A percentile compares a stretch with the other conserved stretches of the same genome.
These are phyloP conservation scores for Gracilaria caudata DNA, from an alignment of 23 red algal genomes.

Conservation along the genomic window DNA sequence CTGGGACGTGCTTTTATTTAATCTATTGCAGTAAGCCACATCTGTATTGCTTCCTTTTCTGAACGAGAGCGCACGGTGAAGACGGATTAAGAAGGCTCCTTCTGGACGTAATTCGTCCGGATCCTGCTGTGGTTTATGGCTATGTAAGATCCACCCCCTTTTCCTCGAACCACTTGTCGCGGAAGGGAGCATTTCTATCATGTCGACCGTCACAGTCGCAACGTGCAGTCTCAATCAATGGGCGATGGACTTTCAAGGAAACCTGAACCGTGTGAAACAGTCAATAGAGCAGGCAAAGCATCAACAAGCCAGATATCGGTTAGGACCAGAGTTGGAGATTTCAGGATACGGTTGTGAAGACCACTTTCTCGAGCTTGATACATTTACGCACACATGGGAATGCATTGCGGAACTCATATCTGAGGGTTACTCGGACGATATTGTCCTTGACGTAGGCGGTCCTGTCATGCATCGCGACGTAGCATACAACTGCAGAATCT, in stretches of 20 bases:
- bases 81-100: too few relatives aligned
- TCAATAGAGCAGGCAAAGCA: conserved; percentile 73
- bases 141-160: neutral
- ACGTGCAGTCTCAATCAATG: conserved; percentile 94
- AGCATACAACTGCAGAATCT: conserved; percentile 88
- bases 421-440: conserved; percentile 66
- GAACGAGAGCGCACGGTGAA: too few relatives aligned
- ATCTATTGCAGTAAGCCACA: too few relatives aligned
- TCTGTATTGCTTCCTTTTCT: too few relatives aligned
- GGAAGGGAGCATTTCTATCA: neutral
- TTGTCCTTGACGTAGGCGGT: conserved; percentile 91
- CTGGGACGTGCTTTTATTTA: too few relatives aligned
- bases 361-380: conserved; percentile 95
- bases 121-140: too few relatives aligned
- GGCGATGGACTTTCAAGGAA: conserved; percentile 94
- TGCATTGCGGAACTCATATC: conserved; percentile 75
- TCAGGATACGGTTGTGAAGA: conserved; percentile 96
- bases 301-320: conserved; percentile 71
- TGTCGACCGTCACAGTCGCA: conserved; percentile 60
- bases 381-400: conserved; percentile 89
- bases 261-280: conserved; percentile 74
- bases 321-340: conserved; percentile 95
- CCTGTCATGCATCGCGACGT: conserved; percentile 94
- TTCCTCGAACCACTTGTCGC: neutral
- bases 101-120: neutral